These are phyloP conservation scores for Staphylotrichum tortipilum DNA, from an alignment of 495 filamentous ascomycete species.

Conservation along the genomic window DNA sequence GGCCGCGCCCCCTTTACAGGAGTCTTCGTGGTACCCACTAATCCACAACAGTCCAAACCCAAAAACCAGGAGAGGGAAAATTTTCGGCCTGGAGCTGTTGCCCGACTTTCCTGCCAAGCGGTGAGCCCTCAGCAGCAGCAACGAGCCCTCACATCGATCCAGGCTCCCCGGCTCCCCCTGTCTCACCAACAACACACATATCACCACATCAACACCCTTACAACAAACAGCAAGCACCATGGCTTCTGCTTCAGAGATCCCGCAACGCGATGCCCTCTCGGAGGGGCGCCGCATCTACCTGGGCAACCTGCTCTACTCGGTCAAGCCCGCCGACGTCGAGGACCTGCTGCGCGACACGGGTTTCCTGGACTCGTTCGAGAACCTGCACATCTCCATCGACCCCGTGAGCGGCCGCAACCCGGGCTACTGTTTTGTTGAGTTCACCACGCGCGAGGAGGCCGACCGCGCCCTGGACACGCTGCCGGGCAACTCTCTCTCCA, in stretches of 20 bases:
- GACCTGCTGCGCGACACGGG: constrained; percentile 42
- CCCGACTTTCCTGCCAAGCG: neutral
- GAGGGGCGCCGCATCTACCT: constrained; percentile 54
- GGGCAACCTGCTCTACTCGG: constrained; percentile 59
- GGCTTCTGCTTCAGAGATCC: neutral
- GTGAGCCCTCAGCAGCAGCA: neutral
- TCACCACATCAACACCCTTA: neutral
- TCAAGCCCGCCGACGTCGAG: constrained; percentile 53
- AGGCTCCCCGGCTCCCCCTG: neutral
- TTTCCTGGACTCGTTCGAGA: constrained; percentile 36
- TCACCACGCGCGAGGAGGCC: constrained; percentile 46
- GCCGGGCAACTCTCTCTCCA: constrained; percentile 44
- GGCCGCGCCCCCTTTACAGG: neutral
- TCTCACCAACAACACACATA: neutral
- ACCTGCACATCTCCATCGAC: constrained; percentile 59
- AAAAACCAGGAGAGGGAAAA: neutral
- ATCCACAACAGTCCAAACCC: constrained; percentile 1
- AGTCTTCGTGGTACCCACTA: neutral
- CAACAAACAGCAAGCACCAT: neutral
- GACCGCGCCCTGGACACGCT: constrained; percentile 47
- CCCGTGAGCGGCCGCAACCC: constrained; percentile 60
- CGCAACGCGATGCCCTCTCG: constrained; percentile 31
- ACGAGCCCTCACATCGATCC: neutral
- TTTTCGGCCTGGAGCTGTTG: neutral
- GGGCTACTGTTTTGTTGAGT: constrained; percentile 64